Conservation (phyloP, 306 rosid species). For the Ormosia emarginata region DNA sequence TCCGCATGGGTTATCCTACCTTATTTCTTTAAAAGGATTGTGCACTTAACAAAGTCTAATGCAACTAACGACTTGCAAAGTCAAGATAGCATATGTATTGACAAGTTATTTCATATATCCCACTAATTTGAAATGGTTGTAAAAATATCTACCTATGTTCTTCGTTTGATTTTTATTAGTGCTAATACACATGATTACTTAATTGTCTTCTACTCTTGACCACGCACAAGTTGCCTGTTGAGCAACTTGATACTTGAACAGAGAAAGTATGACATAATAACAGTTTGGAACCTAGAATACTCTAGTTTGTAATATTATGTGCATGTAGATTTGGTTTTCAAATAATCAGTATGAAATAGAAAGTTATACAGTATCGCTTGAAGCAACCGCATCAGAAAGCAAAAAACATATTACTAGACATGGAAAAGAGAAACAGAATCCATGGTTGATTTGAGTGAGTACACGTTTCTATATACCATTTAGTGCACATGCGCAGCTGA, state of each 20-base stretch:
- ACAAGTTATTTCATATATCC: slow-evolving; percentile 30
- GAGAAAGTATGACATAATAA: background rate
- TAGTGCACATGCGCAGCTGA: too few species aligned
- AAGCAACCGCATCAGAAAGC: background rate
- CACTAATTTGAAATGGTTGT: slow-evolving; percentile 30
- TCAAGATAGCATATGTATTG: slow-evolving; percentile 19
- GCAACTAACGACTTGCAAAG: slow-evolving; percentile 24
- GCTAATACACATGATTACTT: slow-evolving; percentile 11
- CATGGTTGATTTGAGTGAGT: too few species aligned
- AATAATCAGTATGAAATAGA: background rate
- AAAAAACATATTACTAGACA: too few species aligned
- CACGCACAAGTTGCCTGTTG: slow-evolving; percentile 12
- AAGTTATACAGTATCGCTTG: background rate
- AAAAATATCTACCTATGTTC: slow-evolving; percentile 28
- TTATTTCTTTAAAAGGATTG: slow-evolving; percentile 37
- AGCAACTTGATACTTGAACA: background rate
- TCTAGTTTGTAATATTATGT: background rate
- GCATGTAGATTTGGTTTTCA: background rate
- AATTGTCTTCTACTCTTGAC: slow-evolving; percentile 26
- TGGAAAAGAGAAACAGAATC: too few species aligned
- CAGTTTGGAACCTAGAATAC: background rate
- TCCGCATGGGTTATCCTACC: slow-evolving; percentile 43
- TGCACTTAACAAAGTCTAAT: slow-evolving; percentile 46
- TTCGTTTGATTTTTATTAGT: slow-evolving; percentile 13
- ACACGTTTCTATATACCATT: too few species aligned